Base-by-base conservation (phyloP, 2,329 filamentous ascomycete species). In the Phoma sp. region DNA sequence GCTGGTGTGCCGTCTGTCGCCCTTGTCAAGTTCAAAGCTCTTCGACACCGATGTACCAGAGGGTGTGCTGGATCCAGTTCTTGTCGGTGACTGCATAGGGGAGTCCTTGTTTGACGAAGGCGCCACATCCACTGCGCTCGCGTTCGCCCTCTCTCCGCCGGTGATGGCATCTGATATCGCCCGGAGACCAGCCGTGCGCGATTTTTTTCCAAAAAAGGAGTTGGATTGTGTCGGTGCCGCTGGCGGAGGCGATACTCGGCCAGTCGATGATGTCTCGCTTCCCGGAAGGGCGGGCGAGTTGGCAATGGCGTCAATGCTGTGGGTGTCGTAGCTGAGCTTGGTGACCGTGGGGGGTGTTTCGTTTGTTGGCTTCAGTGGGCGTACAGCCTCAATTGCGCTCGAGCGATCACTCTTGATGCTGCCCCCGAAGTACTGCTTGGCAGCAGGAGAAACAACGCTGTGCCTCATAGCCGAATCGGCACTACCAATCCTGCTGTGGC, bases 11-110 rank as follows among this genome's bases (percentile, higher is more conserved):
- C 70, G 66, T 33, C 71, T 69, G n/a, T 74, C 88, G 0, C 87
- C 85, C 37, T 89, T 92, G 46, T 94, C 91, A 1, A 93, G 82
- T 45, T 96, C 92, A 49, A 95, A 88, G 74, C 90, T 95, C 69
- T 83, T 84, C 15, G 84, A 85, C 1, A 81, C 81, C 1, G 71
- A 73, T 6, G 82, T 84, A 3, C 76, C 81, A 22, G 84, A 88
- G 8, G 84, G 85, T 31, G 84, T 88, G 44, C 82, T 86, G 17
- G 92, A 96, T 5, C 89, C 91, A 4, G 92, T 94, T 52, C 89
- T 84, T 21, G 88, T 85, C 0, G 90, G 88, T 4, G 89, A 92
- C 21, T 82, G 80, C 43, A 81, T 58, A 8, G 82, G 78, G 5
- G 78, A 81, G 50, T 85, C 84, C 55, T 81, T 84, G 36, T 77